Percentiles rank a stretch among this genome's conserved stretches.
phyloP scores from a whole-genome alignment of 495 filamentous ascomycete genomes.

The Xanthoparmelia taractica region DNA sequence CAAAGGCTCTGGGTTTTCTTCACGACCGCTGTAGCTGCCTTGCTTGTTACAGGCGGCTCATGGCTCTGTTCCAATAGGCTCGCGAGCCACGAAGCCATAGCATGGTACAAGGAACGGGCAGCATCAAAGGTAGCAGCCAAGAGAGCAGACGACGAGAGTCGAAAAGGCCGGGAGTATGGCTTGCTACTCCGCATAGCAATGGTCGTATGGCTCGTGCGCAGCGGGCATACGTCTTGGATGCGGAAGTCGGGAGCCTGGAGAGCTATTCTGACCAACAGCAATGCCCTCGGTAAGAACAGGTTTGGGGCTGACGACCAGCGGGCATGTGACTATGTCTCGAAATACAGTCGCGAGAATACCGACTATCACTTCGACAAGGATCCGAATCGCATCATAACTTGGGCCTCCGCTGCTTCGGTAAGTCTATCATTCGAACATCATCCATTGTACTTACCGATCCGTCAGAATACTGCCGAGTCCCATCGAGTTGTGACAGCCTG shows the following conservation, averaged over 20 bases:
- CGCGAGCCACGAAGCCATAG: background rate
- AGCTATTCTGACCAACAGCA: background rate
- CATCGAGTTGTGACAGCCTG: no score
- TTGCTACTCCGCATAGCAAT: background rate
- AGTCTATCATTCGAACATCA: no score
- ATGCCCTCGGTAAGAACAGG: background rate
- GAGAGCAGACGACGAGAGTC: background rate
- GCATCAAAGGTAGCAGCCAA: background rate
- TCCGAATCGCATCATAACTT: no score
- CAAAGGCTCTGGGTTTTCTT: slow-evolving; percentile 5
- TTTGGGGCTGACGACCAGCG: background rate
- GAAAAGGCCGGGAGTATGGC: no score
- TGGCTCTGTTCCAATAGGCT: background rate
- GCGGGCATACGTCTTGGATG: background rate
- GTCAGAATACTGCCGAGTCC: no score
- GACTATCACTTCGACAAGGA: no score
- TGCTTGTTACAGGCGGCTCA: background rate
- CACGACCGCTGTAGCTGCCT: background rate
- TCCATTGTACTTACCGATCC: no score
- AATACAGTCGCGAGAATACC: background rate
- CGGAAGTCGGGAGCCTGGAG: background rate
- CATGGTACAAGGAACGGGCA: background rate
- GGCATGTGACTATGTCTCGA: background rate
- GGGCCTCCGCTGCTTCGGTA: no score
- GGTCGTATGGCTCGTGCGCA: slow-evolving; percentile 1